These are phyloP conservation scores for Clitoria ternatea DNA, from an alignment of 306 rosid species.

Conservation along the genomic window DNA sequence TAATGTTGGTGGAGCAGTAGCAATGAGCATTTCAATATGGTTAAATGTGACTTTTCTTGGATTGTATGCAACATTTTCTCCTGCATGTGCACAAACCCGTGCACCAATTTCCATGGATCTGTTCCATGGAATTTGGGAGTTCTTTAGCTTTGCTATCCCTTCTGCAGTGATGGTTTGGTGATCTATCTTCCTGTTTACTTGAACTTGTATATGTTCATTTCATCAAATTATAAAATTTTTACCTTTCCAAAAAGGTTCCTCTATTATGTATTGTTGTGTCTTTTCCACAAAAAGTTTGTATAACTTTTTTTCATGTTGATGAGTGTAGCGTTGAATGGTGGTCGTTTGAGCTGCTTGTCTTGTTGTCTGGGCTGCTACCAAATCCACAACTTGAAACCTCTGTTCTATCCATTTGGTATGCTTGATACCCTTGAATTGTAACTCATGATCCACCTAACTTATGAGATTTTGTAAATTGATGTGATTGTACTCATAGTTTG, in stretches of 20 bases:
- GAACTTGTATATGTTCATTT: neutral
- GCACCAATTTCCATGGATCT: conserved; percentile 46
- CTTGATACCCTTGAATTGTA: neutral
- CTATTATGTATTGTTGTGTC: no score
- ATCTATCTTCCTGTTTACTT: neutral
- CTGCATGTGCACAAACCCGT: conserved; percentile 46
- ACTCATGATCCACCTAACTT: no score
- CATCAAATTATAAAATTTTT: neutral
- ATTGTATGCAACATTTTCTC: conserved; percentile 47
- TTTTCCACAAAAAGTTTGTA: no score
- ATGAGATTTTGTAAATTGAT: neutral
- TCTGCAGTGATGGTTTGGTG: conserved; percentile 75
- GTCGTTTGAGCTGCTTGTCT: conserved; percentile 56
- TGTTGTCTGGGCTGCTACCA: conserved; percentile 70
- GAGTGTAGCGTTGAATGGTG: conserved; percentile 56
- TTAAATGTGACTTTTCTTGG: conserved; percentile 49
- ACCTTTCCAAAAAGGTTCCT: neutral
- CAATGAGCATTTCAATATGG: conserved; percentile 65
- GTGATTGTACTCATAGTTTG: neutral
- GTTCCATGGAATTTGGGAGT: conserved; percentile 43
- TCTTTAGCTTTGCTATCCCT: conserved; percentile 59
- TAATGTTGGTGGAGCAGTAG: conserved; percentile 65
- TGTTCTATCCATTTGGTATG: conserved; percentile 70
- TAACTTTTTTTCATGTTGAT: neutral
- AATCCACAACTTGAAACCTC: conserved; percentile 83